Base-by-base conservation (phyloP, 345 rosid species). In the Boechera stricta region DNA sequence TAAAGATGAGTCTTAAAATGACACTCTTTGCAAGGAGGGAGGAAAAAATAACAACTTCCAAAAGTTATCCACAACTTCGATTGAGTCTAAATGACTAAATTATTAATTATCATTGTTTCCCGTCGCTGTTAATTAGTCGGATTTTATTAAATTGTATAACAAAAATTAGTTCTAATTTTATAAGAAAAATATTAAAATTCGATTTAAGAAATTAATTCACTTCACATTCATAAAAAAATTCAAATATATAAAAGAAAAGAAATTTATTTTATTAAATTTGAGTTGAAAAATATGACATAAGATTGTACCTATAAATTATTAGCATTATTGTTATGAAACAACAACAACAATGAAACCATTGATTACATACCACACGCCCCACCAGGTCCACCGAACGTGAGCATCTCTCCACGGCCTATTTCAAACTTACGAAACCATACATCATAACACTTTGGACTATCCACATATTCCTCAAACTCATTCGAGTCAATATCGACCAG, bases 301-400 rank as follows among this genome's bases (percentile, higher is more conserved):
- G 1, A 36, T 36, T 10, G 0, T 36, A 36, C 39, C 39, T 7
- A 36, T 8, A 35, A 36, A 7, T 36, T 36, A 36, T 36, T 44
- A 44, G 52, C 24, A 48, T 3, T 2, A n/a, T 7, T 48, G 24
- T 48, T 6, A 16, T 15, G 24, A 11, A 11, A 2, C 45, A 39
- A 11, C 5, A 68, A 12, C 48, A 69, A 36, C 35, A 36, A 52
- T 16, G 62, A 55, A 54, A 39, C 52, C 10, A 36, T 12, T 10
- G 21, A 41, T 41, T 70, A 57, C 12, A 57, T 57, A 44, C 64
- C 67, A 48, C 75, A 72, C 0, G 1, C 2, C 36, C 75, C 75
- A 36, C 75, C 67, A 48, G 75, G 75, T 8, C 75, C 75, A 60
- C 75, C 75, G 8, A 72, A 72, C 3, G 67, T n/a, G 3, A 72